phyloP scores from a whole-genome alignment of 805 yeast species.

The Saccharomycopsis sp. region DNA sequence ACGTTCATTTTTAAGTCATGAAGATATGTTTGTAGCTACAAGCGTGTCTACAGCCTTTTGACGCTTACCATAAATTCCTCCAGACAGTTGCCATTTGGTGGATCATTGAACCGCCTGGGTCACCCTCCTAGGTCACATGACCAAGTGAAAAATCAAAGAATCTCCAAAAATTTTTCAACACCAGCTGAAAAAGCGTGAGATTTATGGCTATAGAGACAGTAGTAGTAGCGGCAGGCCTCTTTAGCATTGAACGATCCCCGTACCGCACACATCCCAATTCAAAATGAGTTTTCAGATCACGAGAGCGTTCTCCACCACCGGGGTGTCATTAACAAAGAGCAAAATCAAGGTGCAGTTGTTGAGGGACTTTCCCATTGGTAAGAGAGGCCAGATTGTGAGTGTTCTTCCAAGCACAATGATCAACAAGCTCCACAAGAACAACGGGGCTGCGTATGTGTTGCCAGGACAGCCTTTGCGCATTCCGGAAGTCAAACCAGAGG shows the following conservation, averaged over 20 bases:
- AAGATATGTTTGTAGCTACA: too few relatives aligned
- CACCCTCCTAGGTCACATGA: background rate
- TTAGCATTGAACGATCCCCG: background rate
- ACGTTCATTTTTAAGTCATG: too few relatives aligned
- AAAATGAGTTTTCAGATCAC: background rate
- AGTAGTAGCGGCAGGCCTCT: background rate
- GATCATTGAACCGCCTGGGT: background rate
- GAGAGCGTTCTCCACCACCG: background rate
- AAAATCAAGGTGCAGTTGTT: conserved; percentile 71
- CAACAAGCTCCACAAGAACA: conserved; percentile 59
- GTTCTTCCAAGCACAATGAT: conserved; percentile 83
- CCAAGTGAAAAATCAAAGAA: background rate
- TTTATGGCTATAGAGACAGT: background rate
- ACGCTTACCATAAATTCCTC: too few relatives aligned
- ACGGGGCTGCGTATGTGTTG: conserved; percentile 68
- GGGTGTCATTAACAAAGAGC: conserved; percentile 24
- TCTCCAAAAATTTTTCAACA: background rate
- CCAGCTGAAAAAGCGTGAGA: background rate
- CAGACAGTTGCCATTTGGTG: too few relatives aligned
- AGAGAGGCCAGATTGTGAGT: conserved; percentile 60
- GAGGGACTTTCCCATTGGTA: conserved; percentile 58
- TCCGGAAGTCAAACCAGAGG: conserved; percentile 12
- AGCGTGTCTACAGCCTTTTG: too few relatives aligned
- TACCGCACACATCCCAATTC: background rate
- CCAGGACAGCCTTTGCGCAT: conserved; percentile 17